Evolutionary conservation across 164 flowering plant species (phyloP), one percentile per base, ranked within the genome.

Genomic region (grape (Vitis vinifera)): DNA sequence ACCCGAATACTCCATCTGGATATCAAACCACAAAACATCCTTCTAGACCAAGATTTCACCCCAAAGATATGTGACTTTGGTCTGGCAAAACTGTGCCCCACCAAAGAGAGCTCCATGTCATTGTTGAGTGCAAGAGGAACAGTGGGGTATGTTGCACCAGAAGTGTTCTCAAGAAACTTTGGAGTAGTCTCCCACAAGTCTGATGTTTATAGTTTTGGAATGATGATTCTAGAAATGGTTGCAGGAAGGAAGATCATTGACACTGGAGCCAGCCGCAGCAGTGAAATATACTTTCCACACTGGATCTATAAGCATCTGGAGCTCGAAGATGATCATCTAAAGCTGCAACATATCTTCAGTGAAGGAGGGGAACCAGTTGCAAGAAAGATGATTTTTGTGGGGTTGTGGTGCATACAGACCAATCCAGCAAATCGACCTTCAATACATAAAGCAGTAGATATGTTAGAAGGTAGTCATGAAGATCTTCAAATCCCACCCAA

Each of bases 61-160:
- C 84, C 79, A 1, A 78, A 81, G 49, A 75, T 78, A 13, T 72
- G 79, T 1, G 81, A 81, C 62, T 81, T 77, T 57, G 81, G 84
- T 6, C 75, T 78, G 1, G 81, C 84, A 1, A 81, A 73, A 48
- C 61, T 68, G 1, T 75, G 72, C 69, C 12, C 31, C 5, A 47
- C 16, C 48, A 75, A 70, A 15, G 79, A 63, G 27, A 81, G 79
- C 14, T 51, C 70, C 29, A 57, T 78, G 1, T 77, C 81, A 2
- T 67, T 78, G 75, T 2, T 37, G 3, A 73, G 63, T 10, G 55
- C 73, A 7, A 69, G 83, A 72, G 83, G 83, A 29, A 80, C 77
- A 1, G 13, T 47, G 4, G 83, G 80, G 10, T 80, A 69, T 29
- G 77, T 80, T 65, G 78, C 83, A 10, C 83, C 83, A 1, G 76